Evolutionary conservation across 2,329 filamentous ascomycete genomes (phyloP).

Genomic region (Penicillium sp.): DNA sequence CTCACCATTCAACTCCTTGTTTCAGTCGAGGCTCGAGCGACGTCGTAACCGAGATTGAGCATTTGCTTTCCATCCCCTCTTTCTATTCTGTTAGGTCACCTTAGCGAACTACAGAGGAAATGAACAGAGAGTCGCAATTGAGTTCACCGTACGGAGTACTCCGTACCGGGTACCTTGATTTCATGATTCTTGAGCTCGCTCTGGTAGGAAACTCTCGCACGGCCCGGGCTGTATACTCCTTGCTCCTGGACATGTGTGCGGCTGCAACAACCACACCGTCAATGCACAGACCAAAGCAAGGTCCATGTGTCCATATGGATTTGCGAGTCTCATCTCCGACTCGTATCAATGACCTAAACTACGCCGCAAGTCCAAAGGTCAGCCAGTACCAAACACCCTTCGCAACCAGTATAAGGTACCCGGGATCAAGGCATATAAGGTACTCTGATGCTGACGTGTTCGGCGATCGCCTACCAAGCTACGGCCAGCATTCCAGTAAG

Average conservation of each 20-base stretch:
- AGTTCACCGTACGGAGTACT: slow-evolving; percentile 4
- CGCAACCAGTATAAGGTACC: not conserved
- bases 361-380: not conserved
- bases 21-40: not conserved
- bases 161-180: not conserved
- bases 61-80: not conserved
- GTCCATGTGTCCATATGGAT: not conserved
- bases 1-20: not conserved
- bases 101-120: not conserved
- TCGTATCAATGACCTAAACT: not conserved
- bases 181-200: not conserved
- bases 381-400: not conserved
- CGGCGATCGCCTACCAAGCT: not conserved
- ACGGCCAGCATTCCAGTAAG: slow-evolving; percentile 2
- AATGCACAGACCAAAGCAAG: not conserved
- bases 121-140: slow-evolving; percentile 4
- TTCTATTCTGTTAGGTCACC: not conserved
- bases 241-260: not conserved
- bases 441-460: not conserved
- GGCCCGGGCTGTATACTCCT: slow-evolving; percentile 7
- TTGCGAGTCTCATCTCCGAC: not conserved
- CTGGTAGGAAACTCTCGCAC: slow-evolving; percentile 8
- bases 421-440: not conserved
- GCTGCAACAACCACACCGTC: not conserved
- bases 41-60: not conserved